Base-by-base conservation (phyloP, 192 early-diverging fungal species). In the Coemansia sp. region DNA sequence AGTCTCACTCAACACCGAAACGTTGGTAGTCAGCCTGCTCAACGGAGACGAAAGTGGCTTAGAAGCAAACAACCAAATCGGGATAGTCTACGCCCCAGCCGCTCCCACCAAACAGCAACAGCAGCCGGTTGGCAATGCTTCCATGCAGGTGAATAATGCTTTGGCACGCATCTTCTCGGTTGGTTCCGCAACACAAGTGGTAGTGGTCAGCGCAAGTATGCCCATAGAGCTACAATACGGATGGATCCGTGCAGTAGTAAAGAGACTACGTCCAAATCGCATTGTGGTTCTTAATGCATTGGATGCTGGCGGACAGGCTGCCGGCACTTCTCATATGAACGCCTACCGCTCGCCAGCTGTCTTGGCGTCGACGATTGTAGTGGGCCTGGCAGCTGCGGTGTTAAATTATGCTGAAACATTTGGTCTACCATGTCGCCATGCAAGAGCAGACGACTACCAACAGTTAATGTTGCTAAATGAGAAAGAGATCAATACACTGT, bases 291-390 rank as follows among this genome's bases (percentile, higher is more conserved):
- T 78, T 1, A 67, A 70, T 52, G 50, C 52, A 1, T 19, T 68
- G 61, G 65, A 67, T 2, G 51, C 33, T 10, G 55, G 59, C 0
- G 53, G 30, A 31, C 51, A 30, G 25, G 20, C 32, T 7, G 36
- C 55, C 0, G 32, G 19, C 3, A 36, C 32, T 25, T 27, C 63
- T 1, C 50, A 30, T 27, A 17, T 54, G 50, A 63, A 39, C 19
- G 39, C 57, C 66, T 75, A 61, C 56, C 60, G 72, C 32, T 71
- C 77, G 66, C 72, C 77, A 19, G 77, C 72, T 0, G 77, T 80
- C 9, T 39, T 80, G 57, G 77, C 77, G 0, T 68, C 70, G 14
- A 59, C 32, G 3, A 59, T 82, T 23, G 53, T 77, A 10, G 54
- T 77, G 1, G 74, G 74, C 0, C 14, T 82, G 66, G 27, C 75